These are phyloP conservation scores for Allium fistulosum DNA, from an alignment of 106 monocot genomes.

Conservation along the genomic window DNA sequence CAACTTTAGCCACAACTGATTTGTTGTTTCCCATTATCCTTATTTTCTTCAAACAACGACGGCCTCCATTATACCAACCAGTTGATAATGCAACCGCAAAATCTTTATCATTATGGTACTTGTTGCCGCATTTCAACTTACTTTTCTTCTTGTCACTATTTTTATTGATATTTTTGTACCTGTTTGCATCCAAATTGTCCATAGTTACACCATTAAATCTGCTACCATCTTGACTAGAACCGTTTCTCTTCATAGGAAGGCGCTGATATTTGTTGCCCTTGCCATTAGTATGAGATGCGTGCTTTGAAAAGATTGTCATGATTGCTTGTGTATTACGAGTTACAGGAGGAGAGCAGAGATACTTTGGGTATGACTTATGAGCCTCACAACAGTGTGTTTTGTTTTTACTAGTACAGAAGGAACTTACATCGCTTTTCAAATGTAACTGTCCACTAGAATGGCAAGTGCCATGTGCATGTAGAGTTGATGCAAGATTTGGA, in stretches of 20 bases:
- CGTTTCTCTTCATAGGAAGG: not conserved
- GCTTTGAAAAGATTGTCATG: conserved; percentile 18
- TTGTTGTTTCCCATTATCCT: too few relatives aligned
- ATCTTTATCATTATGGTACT: too few relatives aligned
- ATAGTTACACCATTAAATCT: too few relatives aligned
- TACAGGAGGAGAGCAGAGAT: conserved; percentile 27
- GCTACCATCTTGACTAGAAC: too few relatives aligned
- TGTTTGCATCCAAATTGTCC: too few relatives aligned
- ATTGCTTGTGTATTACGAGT: conserved; percentile 4
- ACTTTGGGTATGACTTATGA: conserved; percentile 15
- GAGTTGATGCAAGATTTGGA: not conserved
- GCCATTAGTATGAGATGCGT: not conserved
- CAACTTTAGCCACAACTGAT: too few relatives aligned
- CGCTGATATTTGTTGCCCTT: not conserved
- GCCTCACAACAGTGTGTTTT: conserved; percentile 11
- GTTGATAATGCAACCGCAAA: conserved; percentile 9
- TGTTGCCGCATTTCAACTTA: conserved; percentile 19
- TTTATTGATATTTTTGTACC: too few relatives aligned
- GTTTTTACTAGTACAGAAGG: conserved; percentile 9
- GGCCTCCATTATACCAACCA: conserved; percentile 4
- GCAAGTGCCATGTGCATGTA: not conserved
- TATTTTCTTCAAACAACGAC: too few relatives aligned
- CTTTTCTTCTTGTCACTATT: not conserved
- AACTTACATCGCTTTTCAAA: not conserved
- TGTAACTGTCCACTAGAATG: not conserved